These are phyloP conservation scores for Odontarrhena argentea DNA, from an alignment of 345 rosid genomes.

Conservation along the genomic window DNA sequence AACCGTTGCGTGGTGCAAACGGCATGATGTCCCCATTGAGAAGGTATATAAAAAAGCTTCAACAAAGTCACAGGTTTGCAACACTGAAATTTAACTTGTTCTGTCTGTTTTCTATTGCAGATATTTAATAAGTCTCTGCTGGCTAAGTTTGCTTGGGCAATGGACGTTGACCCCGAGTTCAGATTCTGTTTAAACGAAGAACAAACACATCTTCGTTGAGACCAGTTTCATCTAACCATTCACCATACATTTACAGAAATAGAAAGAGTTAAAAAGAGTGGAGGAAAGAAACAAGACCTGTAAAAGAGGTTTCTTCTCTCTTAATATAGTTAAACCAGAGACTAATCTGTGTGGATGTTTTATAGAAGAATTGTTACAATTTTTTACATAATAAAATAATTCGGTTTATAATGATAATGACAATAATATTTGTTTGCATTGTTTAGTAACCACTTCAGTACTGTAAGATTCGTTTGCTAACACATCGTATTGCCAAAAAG, in stretches of 20 bases:
- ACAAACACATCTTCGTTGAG: slow-evolving; percentile 19
- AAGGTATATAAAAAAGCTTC: slow-evolving; percentile 56
- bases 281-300: slow-evolving; percentile 27
- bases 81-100: slow-evolving; percentile 11
- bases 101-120: background rate
- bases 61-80: slow-evolving; percentile 11
- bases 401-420: background rate
- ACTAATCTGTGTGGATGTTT: slow-evolving; percentile 17
- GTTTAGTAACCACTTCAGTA: background rate
- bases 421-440: background rate
- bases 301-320: slow-evolving; percentile 30
- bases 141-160: slow-evolving; percentile 94
- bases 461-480: no score
- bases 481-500: no score
- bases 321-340: slow-evolving; percentile 17
- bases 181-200: slow-evolving; percentile 60
- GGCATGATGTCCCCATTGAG: slow-evolving; percentile 95
- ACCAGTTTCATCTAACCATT: slow-evolving; percentile 41
- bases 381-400: slow-evolving; percentile 15
- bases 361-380: slow-evolving; percentile 9
- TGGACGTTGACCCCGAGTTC: slow-evolving; percentile 97
- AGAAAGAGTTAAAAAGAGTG: slow-evolving; percentile 17
- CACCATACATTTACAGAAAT: slow-evolving; percentile 35
- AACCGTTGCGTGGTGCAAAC: slow-evolving; percentile 96
- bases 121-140: slow-evolving; percentile 48